Conservation (phyloP, 2,329 filamentous ascomycete genomes). For the Tricladium varicosporioides region DNA sequence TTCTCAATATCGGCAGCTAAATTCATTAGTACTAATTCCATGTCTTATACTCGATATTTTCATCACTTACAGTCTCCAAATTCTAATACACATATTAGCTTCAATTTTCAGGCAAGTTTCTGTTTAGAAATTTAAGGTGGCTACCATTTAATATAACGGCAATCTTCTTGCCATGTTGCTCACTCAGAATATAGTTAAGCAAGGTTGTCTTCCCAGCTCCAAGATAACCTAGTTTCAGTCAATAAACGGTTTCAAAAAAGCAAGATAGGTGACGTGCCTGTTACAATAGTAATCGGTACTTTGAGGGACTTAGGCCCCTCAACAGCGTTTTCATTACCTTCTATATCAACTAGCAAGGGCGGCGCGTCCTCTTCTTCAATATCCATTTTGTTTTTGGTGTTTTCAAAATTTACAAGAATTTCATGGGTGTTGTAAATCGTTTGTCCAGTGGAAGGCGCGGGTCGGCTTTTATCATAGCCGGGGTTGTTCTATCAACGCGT, state of each 20-base stretch:
- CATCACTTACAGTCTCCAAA: constrained; percentile 71
- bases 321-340: constrained; percentile 35
- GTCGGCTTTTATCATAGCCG: background rate
- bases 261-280: constrained; percentile 48
- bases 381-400: constrained; percentile 47
- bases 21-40: constrained; percentile 4
- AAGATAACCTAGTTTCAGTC: constrained; percentile 69
- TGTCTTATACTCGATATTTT: too few species aligned
- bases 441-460: too few species aligned
- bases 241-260: constrained; percentile 1
- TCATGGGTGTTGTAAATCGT: background rate
- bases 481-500: background rate
- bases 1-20: constrained; percentile 89
- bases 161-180: constrained; percentile 95
- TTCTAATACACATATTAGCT: constrained; percentile 46
- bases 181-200: constrained; percentile 92
- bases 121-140: too few species aligned
- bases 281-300: constrained; percentile 84
- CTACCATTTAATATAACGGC: constrained; percentile 92
- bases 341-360: constrained; percentile 59
- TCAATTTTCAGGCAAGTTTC: too few species aligned
- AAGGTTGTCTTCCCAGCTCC: constrained; percentile 95
- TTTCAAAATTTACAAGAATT: background rate
- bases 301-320: constrained; percentile 53
- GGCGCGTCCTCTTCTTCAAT: constrained; percentile 63